These are phyloP conservation scores for Candida incommunis DNA, from an alignment of 805 yeast genomes.

Conservation along the genomic window DNA sequence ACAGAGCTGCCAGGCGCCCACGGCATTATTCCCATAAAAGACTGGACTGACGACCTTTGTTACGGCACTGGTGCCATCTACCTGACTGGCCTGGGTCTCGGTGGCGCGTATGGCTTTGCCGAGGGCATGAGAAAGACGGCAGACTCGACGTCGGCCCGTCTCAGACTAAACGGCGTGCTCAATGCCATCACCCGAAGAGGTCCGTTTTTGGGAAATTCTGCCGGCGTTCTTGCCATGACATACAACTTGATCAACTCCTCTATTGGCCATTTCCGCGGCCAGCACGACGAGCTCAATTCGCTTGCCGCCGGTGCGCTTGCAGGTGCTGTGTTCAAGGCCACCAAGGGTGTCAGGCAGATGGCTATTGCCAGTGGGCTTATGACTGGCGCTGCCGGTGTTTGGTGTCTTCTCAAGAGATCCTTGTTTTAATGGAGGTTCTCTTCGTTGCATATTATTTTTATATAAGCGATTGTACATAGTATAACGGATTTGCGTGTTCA, in stretches of 20 bases:
- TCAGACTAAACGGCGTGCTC: constrained; percentile 77
- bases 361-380: constrained; percentile 69
- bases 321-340: constrained; percentile 81
- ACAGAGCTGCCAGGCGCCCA: constrained; percentile 73
- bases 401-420: constrained; percentile 69
- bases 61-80: constrained; percentile 96
- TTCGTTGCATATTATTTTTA: too few species aligned
- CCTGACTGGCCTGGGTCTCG: constrained; percentile 64
- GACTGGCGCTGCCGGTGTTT: constrained; percentile 82
- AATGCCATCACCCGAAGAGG: constrained; percentile 92
- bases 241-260: constrained; percentile 76
- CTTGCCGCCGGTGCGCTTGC: constrained; percentile 80
- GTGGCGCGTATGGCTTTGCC: constrained; percentile 78
- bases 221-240: constrained; percentile 83
- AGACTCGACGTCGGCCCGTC: constrained; percentile 58
- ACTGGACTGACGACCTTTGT: constrained; percentile 94
- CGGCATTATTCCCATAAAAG: constrained; percentile 88
- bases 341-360: constrained; percentile 79
- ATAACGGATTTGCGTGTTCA: too few species aligned
- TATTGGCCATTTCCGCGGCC: constrained; percentile 55
- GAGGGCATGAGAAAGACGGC: constrained; percentile 79
- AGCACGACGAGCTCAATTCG: constrained; percentile 77
- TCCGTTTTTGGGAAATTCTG: constrained; percentile 87
- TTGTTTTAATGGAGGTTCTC: neutral
- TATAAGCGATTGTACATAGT: too few species aligned